Percentiles rank a stretch among this genome's conserved stretches.
These are phyloP conservation scores for Pugionium dolabratum DNA, from an alignment of 345 rosid genomes.

Conservation along the genomic window DNA sequence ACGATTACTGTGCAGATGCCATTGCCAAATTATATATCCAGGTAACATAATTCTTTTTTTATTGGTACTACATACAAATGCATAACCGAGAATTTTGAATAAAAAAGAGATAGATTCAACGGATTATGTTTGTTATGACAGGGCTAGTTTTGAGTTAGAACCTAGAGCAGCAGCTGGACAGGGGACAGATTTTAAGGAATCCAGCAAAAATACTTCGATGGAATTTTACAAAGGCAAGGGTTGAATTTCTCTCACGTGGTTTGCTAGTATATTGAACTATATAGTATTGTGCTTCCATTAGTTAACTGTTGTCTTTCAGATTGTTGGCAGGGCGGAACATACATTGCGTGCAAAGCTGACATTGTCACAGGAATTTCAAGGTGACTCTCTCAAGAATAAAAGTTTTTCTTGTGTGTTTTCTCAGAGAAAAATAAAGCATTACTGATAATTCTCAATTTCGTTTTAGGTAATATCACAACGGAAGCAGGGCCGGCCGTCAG, in stretches of 20 bases:
- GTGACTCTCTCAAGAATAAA: constrained; percentile 42
- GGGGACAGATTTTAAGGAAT: constrained; percentile 86
- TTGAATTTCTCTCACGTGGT: constrained; percentile 3
- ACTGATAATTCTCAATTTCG: constrained; percentile 11
- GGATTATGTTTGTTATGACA: constrained; percentile 36
- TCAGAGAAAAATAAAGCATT: neutral
- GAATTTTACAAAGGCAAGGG: constrained; percentile 77
- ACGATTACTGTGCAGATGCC: constrained; percentile 87
- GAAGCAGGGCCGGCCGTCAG: constrained; percentile 98
- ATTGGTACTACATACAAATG: neutral
- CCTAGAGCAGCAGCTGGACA: constrained; percentile 84
- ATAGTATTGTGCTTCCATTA: constrained; percentile 1
- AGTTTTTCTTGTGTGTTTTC: neutral
- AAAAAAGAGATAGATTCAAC: neutral
- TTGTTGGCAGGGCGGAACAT: constrained; percentile 90
- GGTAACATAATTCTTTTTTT: constrained; percentile 49
- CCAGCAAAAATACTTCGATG: constrained; percentile 87
- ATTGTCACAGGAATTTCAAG: constrained; percentile 87
- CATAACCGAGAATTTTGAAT: constrained; percentile 1
- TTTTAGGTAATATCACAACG: constrained; percentile 83
- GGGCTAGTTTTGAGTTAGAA: constrained; percentile 88
- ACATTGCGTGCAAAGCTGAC: constrained; percentile 91
- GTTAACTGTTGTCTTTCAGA: constrained; percentile 46
- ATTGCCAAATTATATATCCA: constrained; percentile 81
- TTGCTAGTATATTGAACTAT: constrained; percentile 6